phyloP scores from a whole-genome alignment of 345 rosid genomes.

The Limnanthes douglasii region DNA sequence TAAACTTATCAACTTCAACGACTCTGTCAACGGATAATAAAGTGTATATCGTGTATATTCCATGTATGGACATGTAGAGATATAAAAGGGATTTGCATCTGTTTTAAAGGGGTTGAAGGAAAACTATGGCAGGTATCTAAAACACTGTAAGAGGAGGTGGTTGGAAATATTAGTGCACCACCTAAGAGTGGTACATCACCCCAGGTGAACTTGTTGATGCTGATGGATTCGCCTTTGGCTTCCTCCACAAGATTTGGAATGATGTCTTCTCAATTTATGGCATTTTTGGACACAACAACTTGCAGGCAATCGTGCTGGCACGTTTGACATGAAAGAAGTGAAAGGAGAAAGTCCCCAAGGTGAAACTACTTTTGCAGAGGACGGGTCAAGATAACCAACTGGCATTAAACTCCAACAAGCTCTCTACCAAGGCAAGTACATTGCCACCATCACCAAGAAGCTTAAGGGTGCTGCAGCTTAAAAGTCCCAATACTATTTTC shows the following conservation, averaged over 20 bases:
- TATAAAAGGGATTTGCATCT: slow-evolving; percentile 80
- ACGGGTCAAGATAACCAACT: slow-evolving; percentile 78
- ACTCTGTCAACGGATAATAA: slow-evolving; percentile 54
- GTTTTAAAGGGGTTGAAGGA: slow-evolving; percentile 96
- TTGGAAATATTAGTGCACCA: slow-evolving; percentile 83
- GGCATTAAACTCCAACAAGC: slow-evolving; percentile 75
- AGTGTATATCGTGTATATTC: slow-evolving; percentile 79
- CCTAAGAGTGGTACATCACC: slow-evolving; percentile 65
- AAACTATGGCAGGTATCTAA: slow-evolving; percentile 94
- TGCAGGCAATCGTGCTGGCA: slow-evolving; percentile 95
- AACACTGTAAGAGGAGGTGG: slow-evolving; percentile 73
- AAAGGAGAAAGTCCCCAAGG: slow-evolving; percentile 96
- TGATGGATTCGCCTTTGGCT: slow-evolving; percentile 79
- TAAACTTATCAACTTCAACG: no score
- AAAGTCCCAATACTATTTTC: no score
- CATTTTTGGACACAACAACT: slow-evolving; percentile 85
- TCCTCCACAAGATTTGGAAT: slow-evolving; percentile 97
- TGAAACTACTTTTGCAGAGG: slow-evolving; percentile 85
- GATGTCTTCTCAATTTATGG: slow-evolving; percentile 98
- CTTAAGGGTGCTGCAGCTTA: slow-evolving; percentile 46
- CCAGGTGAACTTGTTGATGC: slow-evolving; percentile 74
- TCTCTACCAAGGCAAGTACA: slow-evolving; percentile 93
- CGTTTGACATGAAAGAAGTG: slow-evolving; percentile 88
- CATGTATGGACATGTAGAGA: slow-evolving; percentile 93
- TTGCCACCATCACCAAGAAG: slow-evolving; percentile 77